These are phyloP conservation scores for Apocynum venetum DNA, from an alignment of 257 asterid genomes.

Conservation along the genomic window DNA sequence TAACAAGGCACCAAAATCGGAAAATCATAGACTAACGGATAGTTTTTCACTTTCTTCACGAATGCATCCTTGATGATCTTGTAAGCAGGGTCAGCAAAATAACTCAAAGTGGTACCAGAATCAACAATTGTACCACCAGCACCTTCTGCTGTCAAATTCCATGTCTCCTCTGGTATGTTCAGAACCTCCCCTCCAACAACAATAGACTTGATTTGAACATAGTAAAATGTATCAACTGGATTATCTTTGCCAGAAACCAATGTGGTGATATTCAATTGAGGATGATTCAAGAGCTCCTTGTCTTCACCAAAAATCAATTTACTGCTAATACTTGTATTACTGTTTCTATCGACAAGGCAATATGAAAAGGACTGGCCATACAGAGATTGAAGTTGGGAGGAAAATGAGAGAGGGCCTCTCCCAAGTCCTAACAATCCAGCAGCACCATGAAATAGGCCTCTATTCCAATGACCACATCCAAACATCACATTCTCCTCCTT, in stretches of 20 bases:
- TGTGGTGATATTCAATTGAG: constrained; percentile 61
- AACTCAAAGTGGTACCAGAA: constrained; percentile 83
- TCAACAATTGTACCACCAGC: constrained; percentile 81
- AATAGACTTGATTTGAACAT: constrained; percentile 58
- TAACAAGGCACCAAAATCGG: constrained; percentile 79
- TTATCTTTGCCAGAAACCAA: constrained; percentile 50
- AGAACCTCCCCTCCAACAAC: constrained; percentile 68
- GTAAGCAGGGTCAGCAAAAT: constrained; percentile 79
- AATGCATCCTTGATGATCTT: constrained; percentile 59
- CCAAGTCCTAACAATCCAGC: constrained; percentile 85
- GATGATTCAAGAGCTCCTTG: constrained; percentile 39
- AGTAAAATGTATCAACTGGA: constrained; percentile 72
- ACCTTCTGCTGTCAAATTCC: constrained; percentile 53
- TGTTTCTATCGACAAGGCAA: constrained; percentile 77
- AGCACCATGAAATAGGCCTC: constrained; percentile 95
- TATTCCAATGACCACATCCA: constrained; percentile 96
- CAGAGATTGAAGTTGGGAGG: constrained; percentile 69
- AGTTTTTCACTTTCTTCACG: constrained; percentile 40
- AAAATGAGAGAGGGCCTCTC: constrained; percentile 71
- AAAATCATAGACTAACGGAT: constrained; percentile 53
- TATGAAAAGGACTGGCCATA: constrained; percentile 82
- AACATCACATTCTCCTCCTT: constrained; percentile 70
- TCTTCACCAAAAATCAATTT: constrained; percentile 87
- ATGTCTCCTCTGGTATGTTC: constrained; percentile 55
- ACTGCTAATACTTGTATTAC: constrained; percentile 72